Percentiles rank a stretch among this genome's conserved stretches.
Evolutionary conservation across 2,329 filamentous ascomycete genomes (phyloP).

Genomic region (Ophiognomonia clavigignenti-juglandacearum): DNA sequence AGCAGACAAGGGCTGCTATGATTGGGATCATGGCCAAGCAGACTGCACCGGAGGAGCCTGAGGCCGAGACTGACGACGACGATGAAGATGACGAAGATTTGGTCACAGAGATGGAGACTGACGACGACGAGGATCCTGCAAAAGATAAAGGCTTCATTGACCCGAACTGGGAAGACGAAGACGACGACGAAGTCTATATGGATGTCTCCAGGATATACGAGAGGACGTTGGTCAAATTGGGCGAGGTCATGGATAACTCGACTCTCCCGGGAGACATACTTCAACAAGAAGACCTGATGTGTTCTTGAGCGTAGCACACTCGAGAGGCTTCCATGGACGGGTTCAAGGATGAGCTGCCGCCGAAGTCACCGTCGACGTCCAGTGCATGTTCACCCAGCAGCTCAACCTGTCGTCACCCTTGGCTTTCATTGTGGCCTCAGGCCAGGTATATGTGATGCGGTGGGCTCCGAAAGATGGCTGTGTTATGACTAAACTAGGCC

Average conservation of each 20-base stretch:
- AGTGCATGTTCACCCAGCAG: too few species aligned
- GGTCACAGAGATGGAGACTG: constrained; percentile 20
- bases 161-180: constrained; percentile 31
- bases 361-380: too few species aligned
- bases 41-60: constrained; percentile 37
- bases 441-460: too few species aligned
- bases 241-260: constrained; percentile 55
- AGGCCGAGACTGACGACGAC: constrained; percentile 35
- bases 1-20: constrained; percentile 67
- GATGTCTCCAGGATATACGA: constrained; percentile 75
- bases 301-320: too few species aligned
- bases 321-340: too few species aligned
- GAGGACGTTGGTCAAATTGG: constrained; percentile 69
- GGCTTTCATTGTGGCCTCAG: too few species aligned
- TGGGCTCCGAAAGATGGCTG: too few species aligned
- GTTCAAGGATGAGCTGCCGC: too few species aligned
- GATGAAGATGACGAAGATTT: constrained; percentile 20
- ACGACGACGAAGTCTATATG: constrained; percentile 51
- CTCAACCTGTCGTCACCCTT: too few species aligned
- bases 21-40: constrained; percentile 62
- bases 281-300: too few species aligned
- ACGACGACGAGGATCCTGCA: constrained; percentile 25
- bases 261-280: background rate
- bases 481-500: too few species aligned
- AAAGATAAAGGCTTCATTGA: constrained; percentile 13